Conservation (phyloP, 148 eudicot species). For the Heliosperma pusillum region DNA sequence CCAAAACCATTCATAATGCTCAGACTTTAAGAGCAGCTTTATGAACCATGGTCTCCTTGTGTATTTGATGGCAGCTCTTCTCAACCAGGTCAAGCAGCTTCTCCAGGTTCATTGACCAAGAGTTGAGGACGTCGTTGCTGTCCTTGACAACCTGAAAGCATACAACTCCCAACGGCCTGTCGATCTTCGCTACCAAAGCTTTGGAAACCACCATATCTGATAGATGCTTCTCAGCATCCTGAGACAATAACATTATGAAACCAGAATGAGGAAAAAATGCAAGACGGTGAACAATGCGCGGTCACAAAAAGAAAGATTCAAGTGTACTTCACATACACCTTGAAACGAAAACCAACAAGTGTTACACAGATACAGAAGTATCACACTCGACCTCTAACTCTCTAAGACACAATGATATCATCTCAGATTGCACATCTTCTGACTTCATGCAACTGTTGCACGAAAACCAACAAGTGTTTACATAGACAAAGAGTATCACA, state of each 20-base stretch:
- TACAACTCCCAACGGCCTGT: conserved; percentile 70
- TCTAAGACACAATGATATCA: too few relatives aligned
- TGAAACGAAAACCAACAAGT: too few relatives aligned
- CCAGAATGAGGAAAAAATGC: too few relatives aligned
- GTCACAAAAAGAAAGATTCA: too few relatives aligned
- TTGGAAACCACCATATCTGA: conserved; percentile 82
- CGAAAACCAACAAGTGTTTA: too few relatives aligned
- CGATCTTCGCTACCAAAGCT: conserved; percentile 82
- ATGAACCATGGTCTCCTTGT: conserved; percentile 98
- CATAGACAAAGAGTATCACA: too few relatives aligned
- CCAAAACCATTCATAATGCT: neutral
- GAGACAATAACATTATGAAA: conserved; percentile 14
- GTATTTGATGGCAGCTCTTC: conserved; percentile 97
- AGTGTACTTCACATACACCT: too few relatives aligned
- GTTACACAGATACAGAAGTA: too few relatives aligned
- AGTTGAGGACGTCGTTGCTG: conserved; percentile 75
- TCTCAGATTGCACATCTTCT: too few relatives aligned
- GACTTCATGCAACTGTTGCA: too few relatives aligned
- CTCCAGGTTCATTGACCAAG: conserved; percentile 87
- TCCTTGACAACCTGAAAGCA: conserved; percentile 76
- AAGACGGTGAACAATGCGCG: too few relatives aligned
- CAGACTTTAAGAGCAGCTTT: conserved; percentile 66
- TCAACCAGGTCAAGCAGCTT: conserved; percentile 91
- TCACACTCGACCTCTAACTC: too few relatives aligned
- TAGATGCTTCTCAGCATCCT: conserved; percentile 92